phyloP scores from a whole-genome alignment of 2,329 filamentous ascomycete species.

The Cordyceps tenuipes region DNA sequence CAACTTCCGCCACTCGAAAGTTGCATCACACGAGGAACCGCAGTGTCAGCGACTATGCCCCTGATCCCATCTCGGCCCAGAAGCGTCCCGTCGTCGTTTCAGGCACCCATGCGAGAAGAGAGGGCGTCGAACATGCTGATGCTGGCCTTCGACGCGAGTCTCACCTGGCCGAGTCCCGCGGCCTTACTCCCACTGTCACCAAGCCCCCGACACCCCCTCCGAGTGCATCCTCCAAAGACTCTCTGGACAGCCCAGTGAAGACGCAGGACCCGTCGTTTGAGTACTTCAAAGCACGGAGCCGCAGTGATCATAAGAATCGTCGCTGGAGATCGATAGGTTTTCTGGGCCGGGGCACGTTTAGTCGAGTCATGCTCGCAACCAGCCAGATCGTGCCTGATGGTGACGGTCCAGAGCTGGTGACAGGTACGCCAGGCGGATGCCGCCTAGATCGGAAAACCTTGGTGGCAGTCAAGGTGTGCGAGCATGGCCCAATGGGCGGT shows the following conservation, averaged over 20 bases:
- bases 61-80: constrained; percentile 59
- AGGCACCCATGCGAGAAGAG: constrained; percentile 43
- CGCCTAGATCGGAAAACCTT: constrained; percentile 61
- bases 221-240: constrained; percentile 57
- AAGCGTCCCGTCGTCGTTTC: constrained; percentile 69
- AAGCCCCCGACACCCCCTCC: constrained; percentile 73
- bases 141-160: constrained; percentile 62
- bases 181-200: constrained; percentile 52
- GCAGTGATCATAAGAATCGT: constrained; percentile 60
- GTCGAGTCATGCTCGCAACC: constrained; percentile 84
- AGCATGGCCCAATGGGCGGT: constrained; percentile 87
- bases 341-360: constrained; percentile 91
- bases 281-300: constrained; percentile 61
- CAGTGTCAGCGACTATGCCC: constrained; percentile 82
- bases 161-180: constrained; percentile 70
- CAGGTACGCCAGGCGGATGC: constrained; percentile 25
- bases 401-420: constrained; percentile 29
- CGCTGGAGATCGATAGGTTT: constrained; percentile 72
- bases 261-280: constrained; percentile 40
- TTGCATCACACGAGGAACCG: constrained; percentile 58
- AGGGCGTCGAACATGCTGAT: constrained; percentile 31
- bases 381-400: constrained; percentile 55
- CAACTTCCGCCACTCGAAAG: not conserved
- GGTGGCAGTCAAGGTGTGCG: constrained; percentile 91
- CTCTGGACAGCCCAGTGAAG: constrained; percentile 32